Evolutionary conservation across 2,329 filamentous ascomycete genomes (phyloP).

Genomic region (Hirsutella rhossiliensis): DNA sequence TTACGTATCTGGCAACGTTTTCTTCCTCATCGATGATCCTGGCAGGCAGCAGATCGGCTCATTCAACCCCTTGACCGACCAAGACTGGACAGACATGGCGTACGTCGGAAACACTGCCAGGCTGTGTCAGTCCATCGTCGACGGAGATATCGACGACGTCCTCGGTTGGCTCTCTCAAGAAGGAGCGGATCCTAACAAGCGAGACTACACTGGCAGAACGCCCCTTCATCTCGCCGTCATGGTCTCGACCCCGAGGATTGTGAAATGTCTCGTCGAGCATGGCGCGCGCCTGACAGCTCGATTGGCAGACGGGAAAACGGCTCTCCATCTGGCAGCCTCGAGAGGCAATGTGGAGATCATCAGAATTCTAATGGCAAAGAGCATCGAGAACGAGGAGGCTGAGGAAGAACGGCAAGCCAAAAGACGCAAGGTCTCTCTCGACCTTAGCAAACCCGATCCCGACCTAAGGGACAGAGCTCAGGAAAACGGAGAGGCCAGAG

Average conservation of each 20-base stretch:
- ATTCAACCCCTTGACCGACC: slow-evolving; percentile 70
- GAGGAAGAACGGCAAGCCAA: slow-evolving; percentile 46
- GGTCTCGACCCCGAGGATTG: slow-evolving; percentile 56
- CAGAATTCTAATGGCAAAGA: slow-evolving; percentile 60
- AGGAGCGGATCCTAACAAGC: slow-evolving; percentile 55
- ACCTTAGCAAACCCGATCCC: too few species aligned
- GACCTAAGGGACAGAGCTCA: not conserved
- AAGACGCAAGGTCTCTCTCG: slow-evolving; percentile 25
- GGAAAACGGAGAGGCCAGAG: not conserved
- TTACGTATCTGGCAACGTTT: slow-evolving; percentile 62
- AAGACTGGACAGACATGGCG: slow-evolving; percentile 87
- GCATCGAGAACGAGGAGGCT: slow-evolving; percentile 58
- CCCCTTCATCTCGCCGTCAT: slow-evolving; percentile 67
- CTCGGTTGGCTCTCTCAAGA: slow-evolving; percentile 58
- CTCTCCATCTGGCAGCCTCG: slow-evolving; percentile 69
- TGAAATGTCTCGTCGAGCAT: slow-evolving; percentile 57
- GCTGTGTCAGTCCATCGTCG: slow-evolving; percentile 72
- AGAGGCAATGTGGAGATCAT: slow-evolving; percentile 59
- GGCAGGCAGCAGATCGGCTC: slow-evolving; percentile 60
- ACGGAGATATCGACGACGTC: slow-evolving; percentile 58
- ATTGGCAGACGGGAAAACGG: slow-evolving; percentile 67
- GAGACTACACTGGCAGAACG: slow-evolving; percentile 69
- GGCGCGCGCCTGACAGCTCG: slow-evolving; percentile 63
- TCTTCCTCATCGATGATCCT: slow-evolving; percentile 70
- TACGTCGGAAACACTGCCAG: slow-evolving; percentile 70